Base-by-base conservation (phyloP, 768 basidiomycete species). In the Wakefieldia striispora region DNA sequence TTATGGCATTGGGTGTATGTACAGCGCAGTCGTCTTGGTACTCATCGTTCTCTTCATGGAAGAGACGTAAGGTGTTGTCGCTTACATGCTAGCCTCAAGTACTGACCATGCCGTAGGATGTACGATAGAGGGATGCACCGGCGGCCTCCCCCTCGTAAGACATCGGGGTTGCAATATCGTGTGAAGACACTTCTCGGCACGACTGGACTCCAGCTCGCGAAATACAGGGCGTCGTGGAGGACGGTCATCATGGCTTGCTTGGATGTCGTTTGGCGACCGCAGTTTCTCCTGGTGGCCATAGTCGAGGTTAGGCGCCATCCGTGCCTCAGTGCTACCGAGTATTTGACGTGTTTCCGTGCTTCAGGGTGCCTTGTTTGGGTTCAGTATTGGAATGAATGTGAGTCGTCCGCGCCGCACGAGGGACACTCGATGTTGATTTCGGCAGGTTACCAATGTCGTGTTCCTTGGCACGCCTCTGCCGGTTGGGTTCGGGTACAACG, bases 1-100 rank as follows among this genome's bases (percentile, higher is more conserved):
- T n/a, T 81, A 80, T 50, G 77, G 75, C 17, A 74, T 78, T 52
- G 80, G 71, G 0, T 73, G 72, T 16, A 73, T 79, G 10, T 81
- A 79, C 56, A 62, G 68, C 34, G 70, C 61, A 3, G 47, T 78
- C n/a, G 74, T 81, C 20, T 61, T 80, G n/a, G 35, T 58, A 1
- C 56, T 80, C 16, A 78, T 81, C 42, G 62, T 62, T 10, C 55
- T 81, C 42, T 73, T 81, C 50, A 58, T 71, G 57, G 75, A 79
- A 43, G 80, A 81, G 51, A 80, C 80, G 76, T 78, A 54, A 49
- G 47, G 68, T 58, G 16, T 35, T 17, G 9, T 20, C 7, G 13
- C 37, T 21, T 13, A 29, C 33, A 27, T 23, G 3, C 9, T 17
- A 6, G 2, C 44, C 21, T 21, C 16, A n/a, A 27, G 4, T 16